Evolutionary conservation across 2,329 filamentous ascomycete species (phyloP), one percentile per base, ranked within the genome.

Genomic region (Macrophomina pseudophaseolina): DNA sequence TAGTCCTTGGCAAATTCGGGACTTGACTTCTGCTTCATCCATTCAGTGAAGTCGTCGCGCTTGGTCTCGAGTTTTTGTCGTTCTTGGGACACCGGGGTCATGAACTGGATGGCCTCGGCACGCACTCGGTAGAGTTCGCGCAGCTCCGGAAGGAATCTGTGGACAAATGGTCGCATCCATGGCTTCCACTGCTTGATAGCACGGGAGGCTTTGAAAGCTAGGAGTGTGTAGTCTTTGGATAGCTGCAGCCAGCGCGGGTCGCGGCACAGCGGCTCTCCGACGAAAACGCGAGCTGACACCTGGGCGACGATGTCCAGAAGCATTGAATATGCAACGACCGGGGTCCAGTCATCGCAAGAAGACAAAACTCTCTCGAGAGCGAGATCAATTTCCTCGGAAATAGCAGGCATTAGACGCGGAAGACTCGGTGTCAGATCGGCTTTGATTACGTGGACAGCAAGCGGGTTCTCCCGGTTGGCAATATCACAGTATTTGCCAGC

Each of bases 231-330:
- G 70, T 81, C 81, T 67, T 84, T 83, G n/a, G 80, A 78, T 5
- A 80, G 76, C 46, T 84, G 77, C 2, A 85, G 71, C 70, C 84
- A 85, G 32, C 77, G 74, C 46, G 82, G 80, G 3, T 77, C 71
- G 38, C 79, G 81, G 68, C 81, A 82, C 1, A 84, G 76, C 62
- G 84, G 81, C 1, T 80, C 72, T 5, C 83, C 83, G 33, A 85
- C 76, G 62, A 85, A 85, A 33, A 85, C 73, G 11, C 80, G 76
- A 3, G 83, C 83, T 0, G 81, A 83, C 0, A 81, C 78, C 67
- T 80, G 80, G 58, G 80, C 81, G 1, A 86, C 79, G 46, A 85
- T 79, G 18, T 80, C 80, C 2, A 84, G 74, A 5, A 85, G 38
- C 83, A 78, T n/a, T 28, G 68, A 56, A 40, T 70, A 67, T 4